Conservation (phyloP, 441 rosid genomes). For the Jatropha multifida region DNA sequence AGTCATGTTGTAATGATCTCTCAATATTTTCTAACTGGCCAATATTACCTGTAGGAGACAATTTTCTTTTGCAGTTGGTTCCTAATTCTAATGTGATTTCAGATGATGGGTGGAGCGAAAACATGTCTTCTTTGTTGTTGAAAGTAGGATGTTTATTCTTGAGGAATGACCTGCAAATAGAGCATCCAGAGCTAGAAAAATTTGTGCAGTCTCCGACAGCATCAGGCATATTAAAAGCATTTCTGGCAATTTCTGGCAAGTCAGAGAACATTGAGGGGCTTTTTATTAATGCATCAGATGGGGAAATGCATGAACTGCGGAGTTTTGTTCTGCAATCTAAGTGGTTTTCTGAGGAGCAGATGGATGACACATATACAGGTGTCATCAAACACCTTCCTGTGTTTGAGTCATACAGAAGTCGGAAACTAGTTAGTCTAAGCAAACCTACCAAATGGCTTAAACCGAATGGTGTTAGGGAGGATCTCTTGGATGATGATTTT, state of each 20-base stretch:
- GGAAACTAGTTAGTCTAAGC: slow-evolving; percentile 72
- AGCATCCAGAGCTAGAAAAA: slow-evolving; percentile 78
- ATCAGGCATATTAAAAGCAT: slow-evolving; percentile 75
- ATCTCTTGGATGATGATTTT: slow-evolving; percentile 86
- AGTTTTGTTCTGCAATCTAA: slow-evolving; percentile 95
- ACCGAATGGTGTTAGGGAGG: slow-evolving; percentile 79
- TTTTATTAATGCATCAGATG: slow-evolving; percentile 71
- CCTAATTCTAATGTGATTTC: slow-evolving; percentile 75
- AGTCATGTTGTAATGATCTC: slow-evolving; percentile 82
- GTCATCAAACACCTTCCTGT: slow-evolving; percentile 84
- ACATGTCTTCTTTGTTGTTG: slow-evolving; percentile 84
- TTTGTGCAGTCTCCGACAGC: slow-evolving; percentile 98
- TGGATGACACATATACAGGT: slow-evolving; percentile 63
- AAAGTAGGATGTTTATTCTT: slow-evolving; percentile 91
- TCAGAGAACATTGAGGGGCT: slow-evolving; percentile 56
- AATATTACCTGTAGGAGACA: slow-evolving; percentile 84
- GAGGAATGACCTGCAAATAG: slow-evolving; percentile 63
- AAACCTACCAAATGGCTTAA: slow-evolving; percentile 83
- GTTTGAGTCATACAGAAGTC: slow-evolving; percentile 79
- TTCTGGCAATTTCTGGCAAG: slow-evolving; percentile 74
- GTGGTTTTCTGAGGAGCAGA: slow-evolving; percentile 84
- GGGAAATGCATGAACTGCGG: slow-evolving; percentile 88
- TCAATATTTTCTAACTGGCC: slow-evolving; percentile 95
- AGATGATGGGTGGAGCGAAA: slow-evolving; percentile 97
- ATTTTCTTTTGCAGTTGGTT: slow-evolving; percentile 65